Evolutionary conservation across 768 basidiomycete species (phyloP), one percentile per base, ranked within the genome.

Genomic region (Mycena vulgaris): DNA sequence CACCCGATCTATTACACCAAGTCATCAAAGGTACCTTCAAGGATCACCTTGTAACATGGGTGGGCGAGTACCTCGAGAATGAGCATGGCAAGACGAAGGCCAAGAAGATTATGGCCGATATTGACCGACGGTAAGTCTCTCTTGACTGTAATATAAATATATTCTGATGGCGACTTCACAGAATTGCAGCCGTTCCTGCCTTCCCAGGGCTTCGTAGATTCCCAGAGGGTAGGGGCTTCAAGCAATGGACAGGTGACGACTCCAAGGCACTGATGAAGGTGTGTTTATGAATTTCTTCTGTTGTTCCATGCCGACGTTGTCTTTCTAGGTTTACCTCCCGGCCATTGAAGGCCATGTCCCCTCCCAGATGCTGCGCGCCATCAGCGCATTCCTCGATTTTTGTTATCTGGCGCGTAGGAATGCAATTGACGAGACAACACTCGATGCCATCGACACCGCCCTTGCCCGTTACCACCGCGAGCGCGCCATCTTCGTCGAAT

Each of bases 221-320:
- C 28, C 75, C 76, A 2, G 70, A 83, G 31, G 81, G 82, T 0
- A 55, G 63, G 0, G 64, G 71, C 0, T 83, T 83, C 59, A 79
- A 80, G 23, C 83, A 83, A 33, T 84, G 83, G 83, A 84, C 82
- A 0, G 78, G 82, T 5, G 67, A 83, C 42, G 78, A 84, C 25
- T 84, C 79, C 2, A 84, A 84, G 33, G 80, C 75, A 0, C 61
- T 84, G 6, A 84, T 84, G 80, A 84, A 83, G 78, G 81, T 82
- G 30, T 9, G 51, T n/a, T n/a, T 16, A 39, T 8, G 3, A 39
- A 10, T 39, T 39, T 16, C 3, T 3, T 39, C 7, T 10, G 3
- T 11, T 11, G 14, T 3, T 39, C 14, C 9, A 39, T 39, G n/a
- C 39, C 39, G 39, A 39, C 39, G 10, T 3, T 11, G 3, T 11